Evolutionary conservation across 768 basidiomycete species (phyloP).

Genomic region (Amanita thiersii): DNA sequence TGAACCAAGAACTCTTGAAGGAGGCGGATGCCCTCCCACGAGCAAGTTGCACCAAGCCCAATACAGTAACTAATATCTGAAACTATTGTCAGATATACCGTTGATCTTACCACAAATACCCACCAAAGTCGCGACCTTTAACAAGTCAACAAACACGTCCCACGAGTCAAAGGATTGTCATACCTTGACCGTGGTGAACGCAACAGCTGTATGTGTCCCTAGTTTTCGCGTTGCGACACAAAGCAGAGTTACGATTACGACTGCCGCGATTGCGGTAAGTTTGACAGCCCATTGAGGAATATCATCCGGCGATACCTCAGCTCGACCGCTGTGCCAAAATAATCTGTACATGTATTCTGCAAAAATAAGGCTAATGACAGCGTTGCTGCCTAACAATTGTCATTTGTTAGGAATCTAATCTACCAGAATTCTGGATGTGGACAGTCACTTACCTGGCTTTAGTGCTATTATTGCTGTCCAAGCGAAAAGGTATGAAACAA

Average conservation of each 20-base stretch:
- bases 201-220: conserved; percentile 74
- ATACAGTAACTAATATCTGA: conserved; percentile 62
- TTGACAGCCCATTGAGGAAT: conserved; percentile 92
- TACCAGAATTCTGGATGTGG: not conserved
- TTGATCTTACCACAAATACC: conserved; percentile 14
- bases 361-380: conserved; percentile 85
- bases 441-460: conserved; percentile 55
- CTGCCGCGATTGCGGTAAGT: conserved; percentile 68
- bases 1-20: conserved; percentile 61
- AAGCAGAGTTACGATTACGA: conserved; percentile 64
- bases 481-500: conserved; percentile 85
- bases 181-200: conserved; percentile 88
- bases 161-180: conserved; percentile 9
- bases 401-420: not conserved
- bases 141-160: not conserved
- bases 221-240: conserved; percentile 73
- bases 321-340: conserved; percentile 67
- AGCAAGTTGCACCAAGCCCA: conserved; percentile 72
- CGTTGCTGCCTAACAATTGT: conserved; percentile 48
- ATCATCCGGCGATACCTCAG: conserved; percentile 64
- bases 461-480: conserved; percentile 91
- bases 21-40: conserved; percentile 66
- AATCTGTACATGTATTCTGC: conserved; percentile 90
- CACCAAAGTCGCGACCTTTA: conserved; percentile 60
- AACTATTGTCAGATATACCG: not conserved